These are phyloP conservation scores for Crithidia mellificae DNA, from an alignment of 208 protist species.

Conservation along the genomic window DNA sequence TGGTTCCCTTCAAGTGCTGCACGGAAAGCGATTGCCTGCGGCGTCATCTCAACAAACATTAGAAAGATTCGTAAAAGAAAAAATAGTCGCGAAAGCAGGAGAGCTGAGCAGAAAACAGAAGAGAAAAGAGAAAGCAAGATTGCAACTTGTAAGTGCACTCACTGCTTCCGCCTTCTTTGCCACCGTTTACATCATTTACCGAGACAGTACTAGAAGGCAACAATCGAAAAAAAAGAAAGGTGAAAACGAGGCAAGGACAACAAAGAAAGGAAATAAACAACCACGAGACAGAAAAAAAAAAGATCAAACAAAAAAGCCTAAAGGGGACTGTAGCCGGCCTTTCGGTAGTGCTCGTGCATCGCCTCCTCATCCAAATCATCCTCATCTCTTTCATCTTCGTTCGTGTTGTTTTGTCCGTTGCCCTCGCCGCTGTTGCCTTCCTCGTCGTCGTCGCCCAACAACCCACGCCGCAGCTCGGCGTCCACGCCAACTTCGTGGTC, in stretches of 20 bases:
- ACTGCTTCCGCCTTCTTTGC: too few species aligned
- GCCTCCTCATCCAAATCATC: conserved; percentile 10
- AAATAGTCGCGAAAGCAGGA: too few species aligned
- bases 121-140: too few species aligned
- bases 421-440: not conserved
- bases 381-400: conserved; percentile 18
- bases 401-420: not conserved
- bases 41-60: too few species aligned
- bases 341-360: conserved; percentile 26
- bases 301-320: not conserved
- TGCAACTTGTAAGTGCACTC: too few species aligned
- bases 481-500: conserved; percentile 22
- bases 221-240: not conserved
- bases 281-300: too few species aligned
- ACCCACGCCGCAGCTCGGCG: conserved; percentile 21
- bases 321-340: conserved; percentile 32
- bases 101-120: too few species aligned
- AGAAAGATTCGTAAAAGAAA: too few species aligned
- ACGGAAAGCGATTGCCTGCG: too few species aligned
- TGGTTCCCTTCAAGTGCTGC: too few species aligned
- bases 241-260: not conserved
- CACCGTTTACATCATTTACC: too few species aligned
- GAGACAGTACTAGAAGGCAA: too few species aligned
- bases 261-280: not conserved
- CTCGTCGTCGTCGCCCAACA: conserved; percentile 19